Percentiles rank a stretch among this genome's conserved stretches.
These are phyloP conservation scores for Corylus avellana DNA, from an alignment of 306 rosid species.

Conservation along the genomic window DNA sequence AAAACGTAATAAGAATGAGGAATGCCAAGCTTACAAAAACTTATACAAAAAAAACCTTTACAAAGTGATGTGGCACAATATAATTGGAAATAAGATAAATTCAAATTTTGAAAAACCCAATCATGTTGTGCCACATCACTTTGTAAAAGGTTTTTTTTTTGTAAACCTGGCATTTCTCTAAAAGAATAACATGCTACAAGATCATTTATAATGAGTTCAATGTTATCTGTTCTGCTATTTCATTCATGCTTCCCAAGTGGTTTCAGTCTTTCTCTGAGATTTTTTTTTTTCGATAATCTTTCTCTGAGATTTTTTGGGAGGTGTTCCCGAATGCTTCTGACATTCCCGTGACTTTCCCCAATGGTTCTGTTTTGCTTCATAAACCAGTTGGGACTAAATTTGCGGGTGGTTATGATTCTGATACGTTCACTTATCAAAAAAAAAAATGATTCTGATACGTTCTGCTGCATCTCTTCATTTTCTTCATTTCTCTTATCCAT, in stretches of 20 bases:
- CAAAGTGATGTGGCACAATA: no score
- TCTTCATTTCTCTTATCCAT: background rate
- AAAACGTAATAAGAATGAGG: background rate
- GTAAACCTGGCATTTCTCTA: no score
- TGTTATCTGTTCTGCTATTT: background rate
- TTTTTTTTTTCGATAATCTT: background rate
- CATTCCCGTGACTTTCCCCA: background rate
- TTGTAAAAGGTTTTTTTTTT: no score
- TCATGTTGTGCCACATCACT: no score
- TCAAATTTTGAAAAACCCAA: no score
- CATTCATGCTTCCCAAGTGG: background rate
- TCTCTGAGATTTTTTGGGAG: background rate
- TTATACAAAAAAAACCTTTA: no score
- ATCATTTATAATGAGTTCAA: background rate
- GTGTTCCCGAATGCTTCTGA: background rate
- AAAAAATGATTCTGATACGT: background rate
- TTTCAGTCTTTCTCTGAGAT: background rate
- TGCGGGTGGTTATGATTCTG: background rate
- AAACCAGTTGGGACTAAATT: background rate
- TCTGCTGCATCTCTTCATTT: background rate
- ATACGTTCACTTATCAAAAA: background rate
- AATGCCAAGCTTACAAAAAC: no score
- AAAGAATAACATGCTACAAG: background rate
- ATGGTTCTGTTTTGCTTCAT: background rate
- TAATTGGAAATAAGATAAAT: no score